phyloP scores from a whole-genome alignment of 164 flowering plant species.

The Vitis cinerea region DNA sequence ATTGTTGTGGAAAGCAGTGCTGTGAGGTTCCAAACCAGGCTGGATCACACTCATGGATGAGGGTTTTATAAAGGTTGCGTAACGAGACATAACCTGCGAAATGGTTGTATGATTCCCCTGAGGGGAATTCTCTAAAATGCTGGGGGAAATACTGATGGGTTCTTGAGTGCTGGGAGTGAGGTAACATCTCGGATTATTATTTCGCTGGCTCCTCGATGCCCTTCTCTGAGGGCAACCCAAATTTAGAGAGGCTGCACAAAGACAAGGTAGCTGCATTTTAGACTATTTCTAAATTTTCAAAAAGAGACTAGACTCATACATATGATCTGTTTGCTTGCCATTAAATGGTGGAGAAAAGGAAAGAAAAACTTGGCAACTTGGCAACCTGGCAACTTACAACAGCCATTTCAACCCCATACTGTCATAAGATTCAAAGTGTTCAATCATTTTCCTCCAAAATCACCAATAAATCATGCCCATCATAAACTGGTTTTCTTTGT shows the following conservation, averaged over 20 bases:
- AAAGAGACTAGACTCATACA: not conserved
- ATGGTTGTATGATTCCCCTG: not conserved
- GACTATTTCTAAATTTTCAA: too few relatives aligned
- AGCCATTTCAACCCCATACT: too few relatives aligned
- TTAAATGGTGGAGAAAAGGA: too few relatives aligned
- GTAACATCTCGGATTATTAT: constrained; percentile 25
- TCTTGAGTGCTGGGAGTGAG: constrained; percentile 21
- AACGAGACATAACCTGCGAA: not conserved
- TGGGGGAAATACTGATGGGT: not conserved
- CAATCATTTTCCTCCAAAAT: too few relatives aligned
- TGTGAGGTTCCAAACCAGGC: not conserved
- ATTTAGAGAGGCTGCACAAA: constrained; percentile 38
- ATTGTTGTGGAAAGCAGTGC: not conserved
- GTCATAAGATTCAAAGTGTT: too few relatives aligned
- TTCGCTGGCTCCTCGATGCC: constrained; percentile 42
- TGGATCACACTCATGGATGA: not conserved
- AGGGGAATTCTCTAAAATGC: not conserved
- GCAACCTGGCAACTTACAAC: too few relatives aligned
- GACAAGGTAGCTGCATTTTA: not conserved
- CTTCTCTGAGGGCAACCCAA: constrained; percentile 43
- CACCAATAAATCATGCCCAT: not conserved
- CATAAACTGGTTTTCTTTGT: not conserved
- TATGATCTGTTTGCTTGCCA: not conserved
- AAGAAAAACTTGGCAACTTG: too few relatives aligned
- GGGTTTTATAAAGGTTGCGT: constrained; percentile 5